Conservation (phyloP, 179 eudicot species). For the Silene coronaria region DNA sequence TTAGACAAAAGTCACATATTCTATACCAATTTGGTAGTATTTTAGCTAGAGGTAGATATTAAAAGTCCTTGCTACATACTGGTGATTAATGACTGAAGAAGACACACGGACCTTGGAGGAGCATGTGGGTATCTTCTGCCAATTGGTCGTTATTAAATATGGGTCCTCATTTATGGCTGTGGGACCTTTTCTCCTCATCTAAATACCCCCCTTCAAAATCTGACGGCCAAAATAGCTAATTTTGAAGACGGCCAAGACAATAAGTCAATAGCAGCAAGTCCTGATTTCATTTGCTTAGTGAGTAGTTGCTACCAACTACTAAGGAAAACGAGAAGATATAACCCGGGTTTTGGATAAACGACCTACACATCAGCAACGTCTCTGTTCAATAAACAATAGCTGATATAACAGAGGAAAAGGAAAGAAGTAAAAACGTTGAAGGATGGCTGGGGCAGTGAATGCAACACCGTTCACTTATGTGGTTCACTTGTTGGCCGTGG, state of each 20-base stretch:
- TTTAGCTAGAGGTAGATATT: neutral
- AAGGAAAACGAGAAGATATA: neutral
- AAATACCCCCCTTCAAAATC: neutral
- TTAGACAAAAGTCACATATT: neutral
- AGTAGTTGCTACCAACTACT: constrained; percentile 1
- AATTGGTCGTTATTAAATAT: constrained; percentile 4
- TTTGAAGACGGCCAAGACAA: neutral
- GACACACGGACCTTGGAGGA: neutral
- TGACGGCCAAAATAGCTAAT: neutral
- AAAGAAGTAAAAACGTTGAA: constrained; percentile 8
- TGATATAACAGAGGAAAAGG: neutral
- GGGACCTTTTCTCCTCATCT: neutral
- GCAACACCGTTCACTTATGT: constrained; percentile 48
- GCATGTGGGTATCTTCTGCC: neutral
- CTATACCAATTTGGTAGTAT: neutral
- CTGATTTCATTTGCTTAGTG: neutral
- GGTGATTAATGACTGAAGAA: neutral
- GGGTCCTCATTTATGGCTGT: constrained; percentile 1
- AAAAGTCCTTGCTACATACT: neutral
- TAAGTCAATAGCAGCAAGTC: neutral
- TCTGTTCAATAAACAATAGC: neutral
- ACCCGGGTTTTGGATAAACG: neutral
- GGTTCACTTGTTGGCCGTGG: constrained; percentile 57
- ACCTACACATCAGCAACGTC: neutral
- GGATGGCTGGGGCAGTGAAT: constrained; percentile 42